Conservation (phyloP, 164 flowering plant genomes). For the grape (Vitis vinifera) region ASM3070453v1 NC_081805.1:11782001-11782500, state of each 20-base stretch:
- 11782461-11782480: no score
- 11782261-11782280: slow-evolving; percentile 98
- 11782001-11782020: background rate
- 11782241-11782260: slow-evolving; percentile 81
- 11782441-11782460: no score
- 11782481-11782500: no score
- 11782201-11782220: slow-evolving; percentile 1
- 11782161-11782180: slow-evolving; percentile 1
- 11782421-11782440: no score
- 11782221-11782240: background rate
- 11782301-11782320: slow-evolving; percentile 82
- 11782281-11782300: slow-evolving; percentile 89
- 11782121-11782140: slow-evolving; percentile 91
- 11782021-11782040: background rate
- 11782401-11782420: background rate
- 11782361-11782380: background rate
- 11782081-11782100: slow-evolving; percentile 90
- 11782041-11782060: slow-evolving; percentile 63
- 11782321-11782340: slow-evolving; percentile 25
- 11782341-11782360: background rate
- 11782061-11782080: slow-evolving; percentile 89
- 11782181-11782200: background rate
- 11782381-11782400: background rate
- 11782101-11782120: slow-evolving; percentile 88
- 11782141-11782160: slow-evolving; percentile 57